These are phyloP conservation scores for Sequoiadendron giganteum DNA, from an alignment of 75 land plant genomes.

Conservation along the genomic window DNA sequence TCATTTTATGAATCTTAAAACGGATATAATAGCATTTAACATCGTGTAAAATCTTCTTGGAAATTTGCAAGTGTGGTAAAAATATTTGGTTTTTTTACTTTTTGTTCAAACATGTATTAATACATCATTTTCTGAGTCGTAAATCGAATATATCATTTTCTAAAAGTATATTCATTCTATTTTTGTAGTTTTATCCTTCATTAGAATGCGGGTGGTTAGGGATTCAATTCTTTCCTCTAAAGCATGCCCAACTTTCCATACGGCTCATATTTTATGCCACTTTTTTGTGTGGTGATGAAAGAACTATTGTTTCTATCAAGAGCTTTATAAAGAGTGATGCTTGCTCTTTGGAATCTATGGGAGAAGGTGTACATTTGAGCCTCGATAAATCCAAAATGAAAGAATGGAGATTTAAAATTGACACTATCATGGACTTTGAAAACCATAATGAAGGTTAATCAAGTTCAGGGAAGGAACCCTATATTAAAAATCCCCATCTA, in stretches of 20 bases:
- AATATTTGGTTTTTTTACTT: too few species aligned
- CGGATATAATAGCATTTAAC: too few species aligned
- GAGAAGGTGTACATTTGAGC: background rate
- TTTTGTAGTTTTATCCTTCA: background rate
- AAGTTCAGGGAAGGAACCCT: background rate
- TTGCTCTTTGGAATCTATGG: background rate
- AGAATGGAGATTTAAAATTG: background rate
- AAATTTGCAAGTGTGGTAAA: too few species aligned
- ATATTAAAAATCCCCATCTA: too few species aligned
- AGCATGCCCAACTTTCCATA: background rate
- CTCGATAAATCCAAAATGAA: background rate
- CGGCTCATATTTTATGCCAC: background rate
- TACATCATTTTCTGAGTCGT: too few species aligned
- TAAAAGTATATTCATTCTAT: background rate
- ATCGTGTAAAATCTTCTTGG: too few species aligned
- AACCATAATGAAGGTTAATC: background rate
- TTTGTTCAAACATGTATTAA: too few species aligned
- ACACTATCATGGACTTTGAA: background rate
- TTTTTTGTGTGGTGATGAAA: background rate
- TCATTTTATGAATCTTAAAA: too few species aligned
- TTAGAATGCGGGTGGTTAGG: constrained; percentile 3
- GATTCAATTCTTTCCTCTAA: constrained; percentile 3
- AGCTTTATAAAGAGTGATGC: background rate
- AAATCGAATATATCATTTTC: background rate
- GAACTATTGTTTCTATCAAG: background rate